phyloP scores from a whole-genome alignment of 2,329 filamentous ascomycete species.

The Graphiopsis chlorocephala region DNA sequence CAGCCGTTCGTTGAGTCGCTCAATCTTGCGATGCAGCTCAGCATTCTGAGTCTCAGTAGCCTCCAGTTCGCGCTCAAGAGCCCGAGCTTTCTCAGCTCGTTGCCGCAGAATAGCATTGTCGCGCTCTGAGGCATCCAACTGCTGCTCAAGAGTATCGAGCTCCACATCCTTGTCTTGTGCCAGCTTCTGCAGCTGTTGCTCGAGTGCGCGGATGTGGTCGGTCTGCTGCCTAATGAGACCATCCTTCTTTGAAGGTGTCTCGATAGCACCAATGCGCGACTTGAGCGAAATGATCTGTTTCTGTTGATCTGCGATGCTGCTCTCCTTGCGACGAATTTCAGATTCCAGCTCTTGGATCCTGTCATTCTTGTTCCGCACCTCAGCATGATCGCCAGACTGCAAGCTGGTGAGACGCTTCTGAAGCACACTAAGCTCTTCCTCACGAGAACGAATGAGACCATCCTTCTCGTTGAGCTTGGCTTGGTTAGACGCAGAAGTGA shows the following conservation, averaged over 20 bases:
- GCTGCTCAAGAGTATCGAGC: conserved; percentile 29
- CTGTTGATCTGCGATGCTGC: conserved; percentile 29
- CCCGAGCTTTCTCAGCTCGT: conserved; percentile 18
- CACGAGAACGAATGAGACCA: conserved; percentile 40
- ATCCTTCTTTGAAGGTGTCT: conserved; percentile 39
- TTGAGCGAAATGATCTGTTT: conserved; percentile 34
- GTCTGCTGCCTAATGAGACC: conserved; percentile 36
- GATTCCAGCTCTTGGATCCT: conserved; percentile 39
- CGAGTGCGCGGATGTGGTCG: conserved; percentile 33
- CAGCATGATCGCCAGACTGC: conserved; percentile 32
- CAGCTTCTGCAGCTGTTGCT: conserved; percentile 33
- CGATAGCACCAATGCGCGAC: conserved; percentile 33
- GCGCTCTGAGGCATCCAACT: conserved; percentile 27
- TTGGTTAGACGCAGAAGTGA: conserved; percentile 34
- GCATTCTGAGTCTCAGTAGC: conserved; percentile 31
- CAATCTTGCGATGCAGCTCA: conserved; percentile 26
- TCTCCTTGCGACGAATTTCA: conserved; percentile 36
- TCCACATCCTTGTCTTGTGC: conserved; percentile 38
- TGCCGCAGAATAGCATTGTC: conserved; percentile 22
- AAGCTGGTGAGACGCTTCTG: conserved; percentile 32
- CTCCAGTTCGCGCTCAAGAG: conserved; percentile 36
- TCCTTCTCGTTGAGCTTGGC: conserved; percentile 46
- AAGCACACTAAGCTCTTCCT: conserved; percentile 39
- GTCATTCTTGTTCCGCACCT: conserved; percentile 32
- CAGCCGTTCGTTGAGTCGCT: conserved; percentile 23